phyloP scores from a whole-genome alignment of 345 rosid genomes.

The Brassica nigra region DNA sequence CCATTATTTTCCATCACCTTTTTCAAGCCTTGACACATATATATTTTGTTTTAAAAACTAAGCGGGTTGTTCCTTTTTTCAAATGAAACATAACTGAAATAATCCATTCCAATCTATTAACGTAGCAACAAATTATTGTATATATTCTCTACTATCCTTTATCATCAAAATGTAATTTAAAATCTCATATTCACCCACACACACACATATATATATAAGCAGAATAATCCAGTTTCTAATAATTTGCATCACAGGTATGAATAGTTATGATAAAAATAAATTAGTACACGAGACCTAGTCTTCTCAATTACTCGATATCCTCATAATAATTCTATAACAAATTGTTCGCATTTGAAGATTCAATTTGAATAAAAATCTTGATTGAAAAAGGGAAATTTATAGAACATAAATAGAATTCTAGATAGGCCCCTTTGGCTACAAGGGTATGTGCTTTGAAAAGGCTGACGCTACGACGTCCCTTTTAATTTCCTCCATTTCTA shows the following conservation, averaged over 20 bases:
- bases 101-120: no score
- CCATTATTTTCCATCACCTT: background rate
- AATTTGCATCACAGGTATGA: background rate
- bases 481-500: conserved; percentile 15
- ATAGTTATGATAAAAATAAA: background rate
- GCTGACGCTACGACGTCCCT: conserved; percentile 36
- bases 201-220: background rate
- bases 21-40: background rate
- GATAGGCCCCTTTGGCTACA: conserved; percentile 34
- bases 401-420: conserved; percentile 24
- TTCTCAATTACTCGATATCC: background rate
- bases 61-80: background rate
- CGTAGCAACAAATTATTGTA: no score
- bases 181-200: no score
- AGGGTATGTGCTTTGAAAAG: conserved; percentile 38
- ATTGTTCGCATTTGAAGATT: background rate
- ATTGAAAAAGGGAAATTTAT: background rate
- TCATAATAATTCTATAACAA: background rate
- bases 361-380: conserved; percentile 12
- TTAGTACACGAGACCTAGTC: background rate
- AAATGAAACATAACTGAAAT: background rate
- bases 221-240: background rate
- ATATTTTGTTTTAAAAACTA: background rate
- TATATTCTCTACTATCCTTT: no score
- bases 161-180: no score